A percentile compares a stretch with the other conserved stretches of the same genome.
Conservation (phyloP, 495 filamentous ascomycete genomes). For the Daldinia concentrica region DNA sequence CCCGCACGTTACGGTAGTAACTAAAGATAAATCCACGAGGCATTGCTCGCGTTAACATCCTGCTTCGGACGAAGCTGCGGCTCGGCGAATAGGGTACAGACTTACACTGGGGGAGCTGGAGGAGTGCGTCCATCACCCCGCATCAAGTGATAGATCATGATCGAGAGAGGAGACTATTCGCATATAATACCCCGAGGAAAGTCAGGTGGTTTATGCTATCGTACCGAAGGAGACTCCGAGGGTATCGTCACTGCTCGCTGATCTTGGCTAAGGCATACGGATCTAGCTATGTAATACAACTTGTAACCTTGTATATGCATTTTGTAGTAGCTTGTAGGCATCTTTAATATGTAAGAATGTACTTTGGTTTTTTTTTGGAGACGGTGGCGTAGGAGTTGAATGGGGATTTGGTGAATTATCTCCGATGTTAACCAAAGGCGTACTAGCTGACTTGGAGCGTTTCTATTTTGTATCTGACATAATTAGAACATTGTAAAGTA, state of each 20-base stretch:
- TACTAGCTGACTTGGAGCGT: neutral
- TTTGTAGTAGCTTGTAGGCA: neutral
- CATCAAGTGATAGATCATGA: conserved; percentile 1
- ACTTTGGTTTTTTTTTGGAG: no score
- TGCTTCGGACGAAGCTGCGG: neutral
- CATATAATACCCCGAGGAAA: conserved; percentile 5
- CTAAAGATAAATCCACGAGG: neutral
- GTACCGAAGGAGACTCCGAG: conserved; percentile 14
- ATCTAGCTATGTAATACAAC: neutral
- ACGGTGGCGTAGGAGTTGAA: no score
- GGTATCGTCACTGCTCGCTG: neutral
- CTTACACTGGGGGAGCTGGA: neutral
- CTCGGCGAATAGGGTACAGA: conserved; percentile 25
- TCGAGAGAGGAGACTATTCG: neutral
- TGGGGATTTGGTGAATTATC: neutral
- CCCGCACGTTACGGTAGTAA: conserved; percentile 25
- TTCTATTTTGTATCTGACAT: neutral
- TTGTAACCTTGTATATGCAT: neutral
- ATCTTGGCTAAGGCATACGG: neutral
- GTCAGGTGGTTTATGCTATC: neutral
- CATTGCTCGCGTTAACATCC: neutral
- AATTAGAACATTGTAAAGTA: neutral
- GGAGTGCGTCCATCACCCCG: conserved; percentile 18
- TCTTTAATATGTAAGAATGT: no score
- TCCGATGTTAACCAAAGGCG: neutral